phyloP scores from a whole-genome alignment of 331 rosid genomes.

The Spiraea crenata region DNA sequence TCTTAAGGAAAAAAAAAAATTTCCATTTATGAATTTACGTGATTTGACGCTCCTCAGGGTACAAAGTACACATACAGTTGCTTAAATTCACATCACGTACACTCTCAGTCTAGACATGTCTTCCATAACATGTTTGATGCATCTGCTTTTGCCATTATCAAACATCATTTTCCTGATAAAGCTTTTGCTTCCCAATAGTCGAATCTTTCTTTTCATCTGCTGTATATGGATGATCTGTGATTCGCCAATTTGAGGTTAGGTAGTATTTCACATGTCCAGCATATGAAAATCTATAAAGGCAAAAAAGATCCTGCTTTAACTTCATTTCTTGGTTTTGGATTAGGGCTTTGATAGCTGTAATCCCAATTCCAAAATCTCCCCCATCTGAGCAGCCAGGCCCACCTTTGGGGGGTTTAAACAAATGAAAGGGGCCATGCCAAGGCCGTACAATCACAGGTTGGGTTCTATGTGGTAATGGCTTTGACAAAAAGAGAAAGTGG shows the following conservation, averaged over 20 bases:
- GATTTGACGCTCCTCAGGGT: neutral
- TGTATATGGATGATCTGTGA: conserved; percentile 19
- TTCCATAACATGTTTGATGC: conserved; percentile 10
- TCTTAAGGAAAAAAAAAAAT: neutral
- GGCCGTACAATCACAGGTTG: conserved; percentile 34
- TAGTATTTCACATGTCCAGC: conserved; percentile 43
- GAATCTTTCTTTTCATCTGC: conserved; percentile 10
- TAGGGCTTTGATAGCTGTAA: conserved; percentile 9
- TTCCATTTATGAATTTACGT: neutral
- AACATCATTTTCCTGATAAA: conserved; percentile 31
- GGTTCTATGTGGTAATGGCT: conserved; percentile 29
- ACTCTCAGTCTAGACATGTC: neutral
- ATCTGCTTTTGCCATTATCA: conserved; percentile 24
- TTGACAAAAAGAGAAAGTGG: conserved; percentile 30
- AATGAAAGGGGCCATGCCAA: conserved; percentile 15
- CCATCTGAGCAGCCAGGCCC: conserved; percentile 24
- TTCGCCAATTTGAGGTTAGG: conserved; percentile 37
- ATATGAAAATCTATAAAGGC: conserved; percentile 8
- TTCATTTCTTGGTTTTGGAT: conserved; percentile 2
- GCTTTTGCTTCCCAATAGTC: conserved; percentile 16
- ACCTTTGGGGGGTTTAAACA: neutral
- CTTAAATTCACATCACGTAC: neutral
- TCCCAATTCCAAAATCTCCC: neutral
- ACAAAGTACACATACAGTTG: conserved; percentile 8
- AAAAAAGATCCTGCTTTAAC: conserved; percentile 14